Evolutionary conservation across 2,329 filamentous ascomycete species (phyloP), one percentile per base, ranked within the genome.

Genomic region (Colletotrichum lupini): DNA sequence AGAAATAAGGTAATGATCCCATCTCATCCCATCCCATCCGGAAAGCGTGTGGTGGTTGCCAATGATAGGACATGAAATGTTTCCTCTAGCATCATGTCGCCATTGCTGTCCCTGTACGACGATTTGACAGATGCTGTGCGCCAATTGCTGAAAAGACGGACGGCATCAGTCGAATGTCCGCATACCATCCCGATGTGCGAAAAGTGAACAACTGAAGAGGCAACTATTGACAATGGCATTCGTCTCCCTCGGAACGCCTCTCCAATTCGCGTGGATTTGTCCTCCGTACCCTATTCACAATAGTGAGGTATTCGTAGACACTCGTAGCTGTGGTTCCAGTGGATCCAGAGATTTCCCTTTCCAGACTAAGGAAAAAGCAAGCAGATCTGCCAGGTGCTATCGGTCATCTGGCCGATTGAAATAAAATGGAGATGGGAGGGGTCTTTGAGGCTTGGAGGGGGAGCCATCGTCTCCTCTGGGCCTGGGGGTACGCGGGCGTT

Each of bases 341-440:
- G 11, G 16, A 7, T n/a, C 32, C 42, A 65, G 66, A 26, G 32
- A 55, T 30, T 60, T 62, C 35, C 59, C 66, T 64, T 63, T 55
- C 70, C 59, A 49, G n/a, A 46, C 55, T 56, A 63, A 57, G 67
- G n/a, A 52, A 60, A 71, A 61, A 72, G 68, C 57, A 72, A 72
- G 72, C 57, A 72, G 72, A 74, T 74, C 68, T 67, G 30, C 55
- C 19, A 60, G 60, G 66, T 60, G 60, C 67, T 60, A 65, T 73
- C 66, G 53, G 66, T 64, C 70, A 73, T 70, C 66, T 73, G 66
- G 67, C 67, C 70, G 70, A 73, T 70, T 56, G 67, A 65, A 65
- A 69, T 69, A 52, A 60, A 64, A 69, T 55, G 66, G 70, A 69
- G 70, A 65, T 64, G 70, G 46, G 59, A 69, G 66, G 69, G 70